phyloP scores from a whole-genome alignment of 1,284 basidiomycete species.

The Mycena citricolor region DNA sequence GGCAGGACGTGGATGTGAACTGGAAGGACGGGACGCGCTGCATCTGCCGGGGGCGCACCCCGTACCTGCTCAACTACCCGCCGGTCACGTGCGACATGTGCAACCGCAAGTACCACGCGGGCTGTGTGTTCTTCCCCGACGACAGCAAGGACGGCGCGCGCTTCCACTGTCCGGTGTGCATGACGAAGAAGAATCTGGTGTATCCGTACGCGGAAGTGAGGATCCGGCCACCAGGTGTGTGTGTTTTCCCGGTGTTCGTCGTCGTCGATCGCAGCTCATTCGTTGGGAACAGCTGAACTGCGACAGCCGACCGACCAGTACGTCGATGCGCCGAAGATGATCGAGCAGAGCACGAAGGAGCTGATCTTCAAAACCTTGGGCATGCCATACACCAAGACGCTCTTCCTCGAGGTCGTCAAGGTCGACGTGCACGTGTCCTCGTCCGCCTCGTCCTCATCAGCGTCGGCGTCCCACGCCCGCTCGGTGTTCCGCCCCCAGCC shows the following conservation, averaged over 20 bases:
- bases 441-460: not conserved
- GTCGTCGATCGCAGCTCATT: slow-evolving; percentile 16
- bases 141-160: slow-evolving; percentile 31
- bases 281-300: slow-evolving; percentile 36
- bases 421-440: slow-evolving; percentile 34
- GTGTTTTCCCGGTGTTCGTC: slow-evolving; percentile 12
- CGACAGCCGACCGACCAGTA: slow-evolving; percentile 48
- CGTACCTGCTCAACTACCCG: slow-evolving; percentile 56
- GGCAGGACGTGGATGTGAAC: slow-evolving; percentile 71
- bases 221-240: slow-evolving; percentile 63
- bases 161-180: slow-evolving; percentile 73
- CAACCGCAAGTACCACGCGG: slow-evolving; percentile 64
- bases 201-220: slow-evolving; percentile 75
- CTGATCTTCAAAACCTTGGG: slow-evolving; percentile 66
- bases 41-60: slow-evolving; percentile 71
- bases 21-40: slow-evolving; percentile 76
- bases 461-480: slow-evolving; percentile 12
- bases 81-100: slow-evolving; percentile 69
- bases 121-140: slow-evolving; percentile 68
- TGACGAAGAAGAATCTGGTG: slow-evolving; percentile 63
- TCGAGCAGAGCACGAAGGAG: slow-evolving; percentile 70
- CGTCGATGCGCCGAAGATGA: slow-evolving; percentile 69
- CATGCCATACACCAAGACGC: slow-evolving; percentile 60
- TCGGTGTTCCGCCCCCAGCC: slow-evolving; percentile 18
- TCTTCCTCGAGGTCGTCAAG: slow-evolving; percentile 73